Percentiles rank a stretch among this genome's conserved stretches.
These are phyloP conservation scores for Cupressus sempervirens DNA, from an alignment of 75 land plant species.

Conservation along the genomic window DNA sequence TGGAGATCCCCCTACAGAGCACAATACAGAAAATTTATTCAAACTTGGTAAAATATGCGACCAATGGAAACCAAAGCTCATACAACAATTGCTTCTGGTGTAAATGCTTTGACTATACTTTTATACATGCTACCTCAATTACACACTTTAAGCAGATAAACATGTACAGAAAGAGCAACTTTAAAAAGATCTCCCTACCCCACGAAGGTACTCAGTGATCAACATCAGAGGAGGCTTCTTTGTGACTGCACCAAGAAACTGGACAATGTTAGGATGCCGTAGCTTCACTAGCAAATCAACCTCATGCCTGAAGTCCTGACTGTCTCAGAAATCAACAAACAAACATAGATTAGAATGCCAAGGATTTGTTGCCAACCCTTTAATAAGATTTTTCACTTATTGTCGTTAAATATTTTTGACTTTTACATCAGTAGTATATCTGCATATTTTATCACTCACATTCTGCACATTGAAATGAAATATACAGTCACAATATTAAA, in stretches of 20 bases:
- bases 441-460: background rate
- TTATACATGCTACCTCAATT: background rate
- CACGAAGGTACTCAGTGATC: slow-evolving; percentile 79
- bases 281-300: slow-evolving; percentile 86
- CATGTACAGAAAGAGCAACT: background rate
- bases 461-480: background rate
- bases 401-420: background rate
- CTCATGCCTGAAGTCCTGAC: slow-evolving; percentile 91
- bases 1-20: slow-evolving; percentile 80
- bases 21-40: background rate
- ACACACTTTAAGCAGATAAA: background rate
- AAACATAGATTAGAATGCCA: background rate
- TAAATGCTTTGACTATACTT: background rate
- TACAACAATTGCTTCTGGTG: background rate
- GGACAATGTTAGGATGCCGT: slow-evolving; percentile 93
- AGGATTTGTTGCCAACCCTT: background rate
- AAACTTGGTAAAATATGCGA: background rate
- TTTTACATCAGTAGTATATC: slow-evolving; percentile 1
- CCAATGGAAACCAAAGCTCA: background rate
- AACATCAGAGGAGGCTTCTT: slow-evolving; percentile 76
- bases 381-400: background rate
- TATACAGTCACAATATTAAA: background rate
- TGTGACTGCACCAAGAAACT: slow-evolving; percentile 96
- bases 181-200: slow-evolving; percentile 33
- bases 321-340: slow-evolving; percentile 22